Evolutionary conservation across 805 yeast genomes (phyloP).

Genomic region (Saturnispora diversa): DNA sequence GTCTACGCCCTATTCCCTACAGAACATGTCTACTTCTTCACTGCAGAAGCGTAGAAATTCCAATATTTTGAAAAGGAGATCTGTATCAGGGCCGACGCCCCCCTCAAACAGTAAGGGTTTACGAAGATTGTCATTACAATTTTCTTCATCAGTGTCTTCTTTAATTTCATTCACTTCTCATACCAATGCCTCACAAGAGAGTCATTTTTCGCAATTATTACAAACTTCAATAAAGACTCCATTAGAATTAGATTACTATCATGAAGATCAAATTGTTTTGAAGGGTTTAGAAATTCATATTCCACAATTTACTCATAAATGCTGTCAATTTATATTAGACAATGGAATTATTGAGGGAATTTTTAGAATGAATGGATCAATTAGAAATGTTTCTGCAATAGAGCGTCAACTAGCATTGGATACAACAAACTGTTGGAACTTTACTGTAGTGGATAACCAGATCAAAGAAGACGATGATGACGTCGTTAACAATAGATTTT

Average conservation of each 20-base stretch:
- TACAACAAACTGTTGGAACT: constrained; percentile 16
- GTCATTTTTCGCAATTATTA: not conserved
- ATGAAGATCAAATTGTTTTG: constrained; percentile 10
- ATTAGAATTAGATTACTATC: not conserved
- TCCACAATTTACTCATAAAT: constrained; percentile 28
- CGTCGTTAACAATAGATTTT: too few species aligned
- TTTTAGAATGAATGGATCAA: constrained; percentile 32
- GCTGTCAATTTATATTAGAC: constrained; percentile 24
- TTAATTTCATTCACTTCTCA: constrained; percentile 9
- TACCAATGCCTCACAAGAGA: constrained; percentile 1
- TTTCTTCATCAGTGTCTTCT: constrained; percentile 7
- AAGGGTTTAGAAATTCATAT: constrained; percentile 14
- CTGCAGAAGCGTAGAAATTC: constrained; percentile 4
- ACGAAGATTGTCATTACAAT: constrained; percentile 8
- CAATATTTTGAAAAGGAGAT: constrained; percentile 1
- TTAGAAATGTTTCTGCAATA: constrained; percentile 27
- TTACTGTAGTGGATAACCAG: constrained; percentile 6
- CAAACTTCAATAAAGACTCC: not conserved
- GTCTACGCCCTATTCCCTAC: too few species aligned
- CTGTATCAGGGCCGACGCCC: constrained; percentile 6
- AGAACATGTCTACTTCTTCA: not conserved
- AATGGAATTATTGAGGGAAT: constrained; percentile 28
- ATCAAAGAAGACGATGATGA: constrained; percentile 13
- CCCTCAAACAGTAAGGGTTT: constrained; percentile 1
- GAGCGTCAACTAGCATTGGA: constrained; percentile 24